phyloP scores from a whole-genome alignment of 805 yeast species.

The Zygosaccharomyces rouxii region DNA sequence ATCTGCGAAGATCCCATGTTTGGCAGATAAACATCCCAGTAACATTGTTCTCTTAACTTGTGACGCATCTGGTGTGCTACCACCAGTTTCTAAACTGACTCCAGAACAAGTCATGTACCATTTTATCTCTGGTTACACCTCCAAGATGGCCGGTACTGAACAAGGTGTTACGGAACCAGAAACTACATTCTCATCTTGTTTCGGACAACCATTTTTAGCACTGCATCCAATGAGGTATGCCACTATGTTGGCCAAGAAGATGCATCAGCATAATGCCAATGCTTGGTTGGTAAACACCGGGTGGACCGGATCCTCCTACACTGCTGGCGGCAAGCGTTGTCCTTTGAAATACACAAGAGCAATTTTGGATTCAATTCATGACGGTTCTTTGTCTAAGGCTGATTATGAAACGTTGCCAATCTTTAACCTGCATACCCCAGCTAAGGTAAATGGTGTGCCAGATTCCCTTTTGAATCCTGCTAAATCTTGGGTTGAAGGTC shows the following conservation, averaged over 20 bases:
- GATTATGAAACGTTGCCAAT: slow-evolving; percentile 81
- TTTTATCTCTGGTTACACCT: slow-evolving; percentile 96
- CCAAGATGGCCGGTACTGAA: slow-evolving; percentile 99
- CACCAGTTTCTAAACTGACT: slow-evolving; percentile 91
- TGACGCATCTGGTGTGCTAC: slow-evolving; percentile 97
- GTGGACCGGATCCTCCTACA: slow-evolving; percentile 93
- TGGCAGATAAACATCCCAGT: slow-evolving; percentile 84
- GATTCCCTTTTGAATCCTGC: slow-evolving; percentile 80
- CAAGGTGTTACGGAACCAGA: slow-evolving; percentile 98
- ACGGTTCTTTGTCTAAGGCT: slow-evolving; percentile 76
- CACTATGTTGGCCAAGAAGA: slow-evolving; percentile 90
- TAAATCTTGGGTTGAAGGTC: slow-evolving; percentile 66
- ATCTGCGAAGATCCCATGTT: slow-evolving; percentile 92
- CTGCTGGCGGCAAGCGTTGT: slow-evolving; percentile 95
- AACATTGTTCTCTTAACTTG: slow-evolving; percentile 90
- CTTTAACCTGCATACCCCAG: slow-evolving; percentile 86
- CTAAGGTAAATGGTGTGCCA: slow-evolving; percentile 71
- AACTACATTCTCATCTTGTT: slow-evolving; percentile 97
- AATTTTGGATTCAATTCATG: slow-evolving; percentile 88
- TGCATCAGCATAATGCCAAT: slow-evolving; percentile 77
- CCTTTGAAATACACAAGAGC: slow-evolving; percentile 97
- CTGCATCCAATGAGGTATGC: slow-evolving; percentile 98
- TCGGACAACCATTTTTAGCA: slow-evolving; percentile 98
- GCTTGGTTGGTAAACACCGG: slow-evolving; percentile 99
- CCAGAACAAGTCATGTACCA: slow-evolving; percentile 98